Percentiles rank a stretch among this genome's conserved stretches.
Conservation (phyloP, 305 asterid species). For the Fraxinus albicans region DNA sequence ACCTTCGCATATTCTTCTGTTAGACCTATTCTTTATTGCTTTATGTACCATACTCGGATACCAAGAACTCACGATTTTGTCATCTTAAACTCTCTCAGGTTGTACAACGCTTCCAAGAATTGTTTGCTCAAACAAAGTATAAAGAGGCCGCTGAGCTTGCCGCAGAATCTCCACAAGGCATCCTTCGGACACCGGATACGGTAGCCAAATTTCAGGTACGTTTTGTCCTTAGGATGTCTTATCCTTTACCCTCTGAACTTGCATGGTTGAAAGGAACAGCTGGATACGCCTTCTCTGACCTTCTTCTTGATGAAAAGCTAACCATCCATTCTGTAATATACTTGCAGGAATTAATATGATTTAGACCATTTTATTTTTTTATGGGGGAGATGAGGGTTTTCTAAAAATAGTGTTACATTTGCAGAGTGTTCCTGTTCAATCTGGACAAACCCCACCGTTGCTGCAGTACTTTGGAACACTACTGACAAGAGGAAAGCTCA, state of each 20-base stretch:
- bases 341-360: slow-evolving; percentile 16
- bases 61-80: neutral
- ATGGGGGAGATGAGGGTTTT: neutral
- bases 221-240: neutral
- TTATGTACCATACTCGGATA: neutral
- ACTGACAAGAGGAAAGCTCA: slow-evolving; percentile 89
- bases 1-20: neutral
- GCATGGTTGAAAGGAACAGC: slow-evolving; percentile 9
- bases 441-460: slow-evolving; percentile 98
- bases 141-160: slow-evolving; percentile 99
- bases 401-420: slow-evolving; percentile 15
- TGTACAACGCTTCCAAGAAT: slow-evolving; percentile 98
- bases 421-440: slow-evolving; percentile 99
- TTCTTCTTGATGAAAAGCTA: neutral
- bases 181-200: slow-evolving; percentile 94
- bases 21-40: neutral
- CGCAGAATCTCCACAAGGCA: slow-evolving; percentile 99
- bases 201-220: slow-evolving; percentile 97
- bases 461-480: slow-evolving; percentile 98
- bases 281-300: slow-evolving; percentile 2
- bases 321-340: neutral
- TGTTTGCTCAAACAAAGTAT: slow-evolving; percentile 98
- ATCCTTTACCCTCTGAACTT: slow-evolving; percentile 14
- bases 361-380: slow-evolving; percentile 8
- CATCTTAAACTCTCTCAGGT: slow-evolving; percentile 52